A percentile compares a stretch with the other conserved stretches of the same genome.
phyloP scores from a whole-genome alignment of 495 filamentous ascomycete species.

The Talaromyces thailandensis region DNA sequence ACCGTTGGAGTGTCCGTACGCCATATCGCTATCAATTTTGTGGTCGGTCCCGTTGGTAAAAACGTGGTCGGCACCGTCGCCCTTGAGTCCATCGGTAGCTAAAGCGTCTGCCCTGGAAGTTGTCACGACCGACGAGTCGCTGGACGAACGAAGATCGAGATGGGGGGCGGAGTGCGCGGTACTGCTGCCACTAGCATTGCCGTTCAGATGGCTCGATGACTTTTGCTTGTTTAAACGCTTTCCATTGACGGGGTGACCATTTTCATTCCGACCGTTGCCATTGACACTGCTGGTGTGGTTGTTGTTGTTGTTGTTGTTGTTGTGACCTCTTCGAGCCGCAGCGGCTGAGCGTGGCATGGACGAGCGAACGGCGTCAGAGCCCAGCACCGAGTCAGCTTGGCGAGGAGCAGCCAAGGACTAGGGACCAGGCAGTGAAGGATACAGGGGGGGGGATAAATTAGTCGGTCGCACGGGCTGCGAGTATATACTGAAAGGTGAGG shows the following conservation, averaged over 20 bases:
- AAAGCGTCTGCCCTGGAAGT: constrained; percentile 20
- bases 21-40: constrained; percentile 32
- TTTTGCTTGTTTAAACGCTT: constrained; percentile 69
- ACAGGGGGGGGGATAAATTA: background rate
- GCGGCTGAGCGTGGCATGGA: constrained; percentile 68
- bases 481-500: constrained; percentile 1
- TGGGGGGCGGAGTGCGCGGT: constrained; percentile 31
- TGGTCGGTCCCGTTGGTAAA: constrained; percentile 24
- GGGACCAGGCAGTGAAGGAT: constrained; percentile 30
- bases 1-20: constrained; percentile 27
- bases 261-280: constrained; percentile 59
- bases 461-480: background rate
- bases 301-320: constrained; percentile 46
- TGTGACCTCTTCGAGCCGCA: constrained; percentile 48
- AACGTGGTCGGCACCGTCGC: constrained; percentile 27
- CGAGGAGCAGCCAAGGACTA: constrained; percentile 41
- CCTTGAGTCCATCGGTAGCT: constrained; percentile 22
- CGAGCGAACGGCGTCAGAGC: constrained; percentile 31
- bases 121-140: constrained; percentile 34
- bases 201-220: constrained; percentile 53
- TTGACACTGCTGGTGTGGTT: constrained; percentile 14
- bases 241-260: constrained; percentile 74
- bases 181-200: constrained; percentile 40
- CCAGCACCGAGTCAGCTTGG: constrained; percentile 47
- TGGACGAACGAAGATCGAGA: constrained; percentile 36